Conservation (phyloP, 768 basidiomycete species). For the Boletus vermiculosoides region DNA sequence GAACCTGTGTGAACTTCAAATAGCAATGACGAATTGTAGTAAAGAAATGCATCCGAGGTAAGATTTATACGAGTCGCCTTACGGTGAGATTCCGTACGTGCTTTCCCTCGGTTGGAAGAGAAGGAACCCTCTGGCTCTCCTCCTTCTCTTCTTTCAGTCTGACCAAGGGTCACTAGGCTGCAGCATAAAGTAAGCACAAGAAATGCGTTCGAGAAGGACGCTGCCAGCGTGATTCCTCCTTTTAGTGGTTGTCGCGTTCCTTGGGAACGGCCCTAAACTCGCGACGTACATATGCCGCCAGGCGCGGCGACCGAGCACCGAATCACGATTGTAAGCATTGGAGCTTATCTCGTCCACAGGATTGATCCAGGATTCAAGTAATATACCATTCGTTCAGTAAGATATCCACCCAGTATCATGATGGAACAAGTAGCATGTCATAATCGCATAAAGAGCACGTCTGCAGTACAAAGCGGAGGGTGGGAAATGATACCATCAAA, state of each 20-base stretch:
- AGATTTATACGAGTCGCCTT: not conserved
- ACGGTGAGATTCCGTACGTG: not conserved
- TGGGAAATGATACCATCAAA: not conserved
- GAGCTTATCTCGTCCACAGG: not conserved
- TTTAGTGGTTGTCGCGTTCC: not conserved
- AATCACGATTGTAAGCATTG: not conserved
- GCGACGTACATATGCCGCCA: not conserved
- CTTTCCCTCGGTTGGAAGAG: not conserved
- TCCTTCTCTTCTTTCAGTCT: not conserved
- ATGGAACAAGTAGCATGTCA: conserved; percentile 5
- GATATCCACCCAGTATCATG: not conserved
- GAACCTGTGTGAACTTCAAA: not conserved
- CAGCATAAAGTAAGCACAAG: not conserved
- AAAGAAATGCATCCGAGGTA: not conserved
- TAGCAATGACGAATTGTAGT: not conserved
- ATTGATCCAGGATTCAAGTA: not conserved
- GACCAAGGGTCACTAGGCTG: not conserved
- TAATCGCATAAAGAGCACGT: conserved; percentile 8
- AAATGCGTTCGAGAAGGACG: not conserved
- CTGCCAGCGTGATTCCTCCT: not conserved
- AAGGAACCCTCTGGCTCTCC: not conserved
- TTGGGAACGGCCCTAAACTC: not conserved
- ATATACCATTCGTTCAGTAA: conserved; percentile 3
- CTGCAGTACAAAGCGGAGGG: not conserved
- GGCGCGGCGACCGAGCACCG: not conserved